phyloP scores from a whole-genome alignment of 805 yeast species.

The Candida methanosorbosa region DNA sequence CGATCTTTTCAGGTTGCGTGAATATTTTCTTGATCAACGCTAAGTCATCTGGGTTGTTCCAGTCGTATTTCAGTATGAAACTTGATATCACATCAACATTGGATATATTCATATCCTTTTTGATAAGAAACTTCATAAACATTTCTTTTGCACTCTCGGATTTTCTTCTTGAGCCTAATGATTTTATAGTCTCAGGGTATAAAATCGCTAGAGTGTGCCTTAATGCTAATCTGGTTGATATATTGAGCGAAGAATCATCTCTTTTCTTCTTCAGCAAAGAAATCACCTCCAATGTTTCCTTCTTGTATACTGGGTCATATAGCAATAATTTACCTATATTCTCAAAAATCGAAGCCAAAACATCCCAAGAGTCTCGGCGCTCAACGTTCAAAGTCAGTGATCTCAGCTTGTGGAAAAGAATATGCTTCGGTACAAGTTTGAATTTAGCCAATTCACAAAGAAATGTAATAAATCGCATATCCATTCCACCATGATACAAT shows the following conservation, averaged over 20 bases:
- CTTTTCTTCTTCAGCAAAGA: conserved; percentile 40
- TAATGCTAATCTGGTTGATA: too few species aligned
- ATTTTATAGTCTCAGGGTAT: too few species aligned
- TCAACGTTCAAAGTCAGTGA: conserved; percentile 42
- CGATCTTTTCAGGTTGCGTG: conserved; percentile 51
- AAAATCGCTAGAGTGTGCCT: too few species aligned
- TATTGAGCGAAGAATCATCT: too few species aligned
- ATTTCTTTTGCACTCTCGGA: too few species aligned
- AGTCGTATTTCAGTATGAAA: conserved; percentile 36
- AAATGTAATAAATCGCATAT: conserved; percentile 50
- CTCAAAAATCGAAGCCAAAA: conserved; percentile 63
- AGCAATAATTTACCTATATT: conserved; percentile 60
- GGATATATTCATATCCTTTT: conserved; percentile 36
- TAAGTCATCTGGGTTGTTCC: conserved; percentile 30
- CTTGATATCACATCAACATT: conserved; percentile 26
- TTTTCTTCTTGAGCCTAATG: too few species aligned
- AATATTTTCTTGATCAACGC: conserved; percentile 31
- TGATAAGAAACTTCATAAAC: conserved; percentile 42
- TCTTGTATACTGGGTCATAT: conserved; percentile 44
- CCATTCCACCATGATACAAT: conserved; percentile 33
- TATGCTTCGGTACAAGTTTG: conserved; percentile 59
- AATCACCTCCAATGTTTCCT: conserved; percentile 57
- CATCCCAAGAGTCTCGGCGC: conserved; percentile 55
- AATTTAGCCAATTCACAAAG: conserved; percentile 74
- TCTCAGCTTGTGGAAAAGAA: conserved; percentile 66